phyloP scores from a whole-genome alignment of 768 basidiomycete species.

The Rhizopogon sp. region DNA sequence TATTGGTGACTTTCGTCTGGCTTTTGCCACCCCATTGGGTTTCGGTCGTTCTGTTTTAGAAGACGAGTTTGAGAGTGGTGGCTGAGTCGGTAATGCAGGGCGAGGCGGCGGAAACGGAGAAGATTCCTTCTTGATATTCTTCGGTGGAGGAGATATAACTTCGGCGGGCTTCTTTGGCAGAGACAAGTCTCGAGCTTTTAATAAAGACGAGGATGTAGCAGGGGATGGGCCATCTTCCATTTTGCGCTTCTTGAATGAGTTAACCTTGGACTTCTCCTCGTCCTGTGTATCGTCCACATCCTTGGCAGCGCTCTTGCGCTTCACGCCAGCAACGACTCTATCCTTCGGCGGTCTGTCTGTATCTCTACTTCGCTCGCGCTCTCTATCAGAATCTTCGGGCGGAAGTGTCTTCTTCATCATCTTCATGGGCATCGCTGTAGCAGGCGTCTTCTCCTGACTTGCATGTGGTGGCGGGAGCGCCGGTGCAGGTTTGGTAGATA shows the following conservation, averaged over 20 bases:
- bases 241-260: conserved; percentile 38
- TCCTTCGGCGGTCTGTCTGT: conserved; percentile 20
- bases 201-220: conserved; percentile 7
- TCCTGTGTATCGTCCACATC: conserved; percentile 28
- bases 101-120: conserved; percentile 21
- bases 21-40: background rate
- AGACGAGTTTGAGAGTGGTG: background rate
- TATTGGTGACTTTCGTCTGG: conserved; percentile 25
- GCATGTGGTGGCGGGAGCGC: conserved; percentile 19
- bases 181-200: conserved; percentile 14
- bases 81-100: conserved; percentile 3
- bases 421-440: conserved; percentile 3
- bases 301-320: conserved; percentile 35
- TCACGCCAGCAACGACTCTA: conserved; percentile 20
- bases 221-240: conserved; percentile 28
- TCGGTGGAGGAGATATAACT: conserved; percentile 11
- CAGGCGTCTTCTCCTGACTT: conserved; percentile 21
- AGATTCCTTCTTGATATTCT: conserved; percentile 34
- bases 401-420: conserved; percentile 19
- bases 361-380: conserved; percentile 15
- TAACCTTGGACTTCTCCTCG: conserved; percentile 6
- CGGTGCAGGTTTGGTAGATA: conserved; percentile 30
- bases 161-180: conserved; percentile 33
- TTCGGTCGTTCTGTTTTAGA: background rate
- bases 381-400: conserved; percentile 24